Evolutionary conservation across 805 yeast genomes (phyloP), one percentile per base, ranked within the genome.

Genomic region (Starmerella lactis-condensi): DNA sequence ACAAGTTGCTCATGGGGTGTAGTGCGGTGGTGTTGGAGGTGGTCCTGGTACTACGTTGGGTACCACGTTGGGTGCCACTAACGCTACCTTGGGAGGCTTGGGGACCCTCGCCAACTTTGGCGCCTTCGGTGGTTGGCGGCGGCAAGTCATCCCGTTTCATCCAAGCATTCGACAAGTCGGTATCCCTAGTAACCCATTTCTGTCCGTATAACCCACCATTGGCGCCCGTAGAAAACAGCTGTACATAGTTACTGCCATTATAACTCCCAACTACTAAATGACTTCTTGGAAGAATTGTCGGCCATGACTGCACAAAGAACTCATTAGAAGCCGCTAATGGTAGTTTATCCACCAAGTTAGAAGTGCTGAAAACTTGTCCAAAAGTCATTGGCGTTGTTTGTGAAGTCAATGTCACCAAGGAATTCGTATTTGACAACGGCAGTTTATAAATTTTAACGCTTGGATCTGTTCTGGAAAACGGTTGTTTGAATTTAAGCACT

Each of bases 321-420:
- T 34, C 37, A 20, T 45, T 47, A n/a, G 29, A 26, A 6, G 53
- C 33, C 4, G 61, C 53, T 19, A 45, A 48, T 0, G 68, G 65
- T 9, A 50, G 36, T n/a, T n/a, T n/a, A n/a, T n/a, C 0, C 51
- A 57, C 16, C 50, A 47, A 9, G 39, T 12, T 15, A 2, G 30
- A 46, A 14, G 45, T 21, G 7, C 55, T 56, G 38, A 63, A 58
- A 17, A 57, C 55, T 34, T 45, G 56, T 4, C 57, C 43, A 3
- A 57, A 23, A 2, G 51, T 37, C 4, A 51, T 32, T 1, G 64
- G 62, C 6, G 46, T 41, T 5, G 47, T 19, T 17, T 48, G 48
- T 1, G 63, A 57, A 19, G 50, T 35, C 0, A 57, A 14, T 5
- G 50, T 31, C 0, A 49, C 46, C 18, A 42, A 31, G 14, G 39